phyloP scores from a whole-genome alignment of 768 basidiomycete genomes.

The Lentinula edodes region DNA sequence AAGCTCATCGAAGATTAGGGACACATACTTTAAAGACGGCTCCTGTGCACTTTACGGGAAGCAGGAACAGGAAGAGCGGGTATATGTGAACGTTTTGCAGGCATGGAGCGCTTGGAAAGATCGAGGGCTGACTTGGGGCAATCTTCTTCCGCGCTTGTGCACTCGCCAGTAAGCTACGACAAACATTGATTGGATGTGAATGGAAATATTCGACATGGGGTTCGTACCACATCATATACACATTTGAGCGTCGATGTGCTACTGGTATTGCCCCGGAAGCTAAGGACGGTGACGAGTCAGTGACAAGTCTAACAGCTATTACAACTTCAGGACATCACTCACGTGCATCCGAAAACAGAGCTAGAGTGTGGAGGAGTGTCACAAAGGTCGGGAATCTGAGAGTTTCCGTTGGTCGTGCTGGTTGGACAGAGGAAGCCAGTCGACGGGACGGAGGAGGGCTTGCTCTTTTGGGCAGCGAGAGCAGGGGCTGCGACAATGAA shows the following conservation, averaged over 20 bases:
- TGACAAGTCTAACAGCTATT: neutral
- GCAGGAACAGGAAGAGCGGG: neutral
- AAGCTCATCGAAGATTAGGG: neutral
- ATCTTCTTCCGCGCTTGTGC: slow-evolving; percentile 2
- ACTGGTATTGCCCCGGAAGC: neutral
- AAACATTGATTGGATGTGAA: neutral
- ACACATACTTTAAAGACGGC: neutral
- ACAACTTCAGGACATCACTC: neutral
- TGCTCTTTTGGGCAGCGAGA: neutral
- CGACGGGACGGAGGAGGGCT: neutral
- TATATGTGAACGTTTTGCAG: neutral
- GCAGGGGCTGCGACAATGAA: neutral
- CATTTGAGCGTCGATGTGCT: neutral
- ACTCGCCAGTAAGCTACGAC: neutral
- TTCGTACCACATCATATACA: slow-evolving; percentile 2
- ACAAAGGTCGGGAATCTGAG: neutral
- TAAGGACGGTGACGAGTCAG: neutral
- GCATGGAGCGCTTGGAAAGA: neutral
- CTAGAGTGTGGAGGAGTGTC: slow-evolving; percentile 2
- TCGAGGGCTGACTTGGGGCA: slow-evolving; percentile 2
- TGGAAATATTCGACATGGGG: neutral
- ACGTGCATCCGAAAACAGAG: slow-evolving; percentile 3
- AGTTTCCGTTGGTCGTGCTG: neutral
- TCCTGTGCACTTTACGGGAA: neutral
- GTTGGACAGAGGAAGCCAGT: neutral